Evolutionary conservation across 345 rosid genomes (phyloP).

Genomic region (Ricinus communis): DNA sequence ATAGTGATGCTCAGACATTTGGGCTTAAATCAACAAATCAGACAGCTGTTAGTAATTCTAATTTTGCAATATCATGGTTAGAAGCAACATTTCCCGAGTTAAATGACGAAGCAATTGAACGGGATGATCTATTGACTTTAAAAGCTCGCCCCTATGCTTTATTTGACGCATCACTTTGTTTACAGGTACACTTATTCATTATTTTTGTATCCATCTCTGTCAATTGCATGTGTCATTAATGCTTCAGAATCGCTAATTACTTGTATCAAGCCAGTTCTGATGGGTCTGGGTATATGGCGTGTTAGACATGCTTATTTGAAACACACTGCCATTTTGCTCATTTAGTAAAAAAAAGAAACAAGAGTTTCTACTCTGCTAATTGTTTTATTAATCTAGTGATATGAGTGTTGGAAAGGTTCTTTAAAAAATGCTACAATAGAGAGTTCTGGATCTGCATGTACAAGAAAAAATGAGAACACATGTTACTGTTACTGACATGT

Average conservation of each 20-base stretch:
- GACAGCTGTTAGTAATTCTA: slow-evolving; percentile 65
- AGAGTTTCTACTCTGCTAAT: background rate
- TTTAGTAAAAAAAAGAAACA: background rate
- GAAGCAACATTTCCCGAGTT: slow-evolving; percentile 90
- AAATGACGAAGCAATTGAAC: slow-evolving; percentile 48
- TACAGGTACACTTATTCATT: slow-evolving; percentile 59
- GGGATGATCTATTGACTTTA: slow-evolving; percentile 42
- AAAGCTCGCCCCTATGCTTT: slow-evolving; percentile 75
- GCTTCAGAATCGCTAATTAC: background rate
- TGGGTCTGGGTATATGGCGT: background rate
- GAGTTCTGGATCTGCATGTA: background rate
- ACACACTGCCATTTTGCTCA: background rate
- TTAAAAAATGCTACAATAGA: background rate
- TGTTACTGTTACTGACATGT: background rate
- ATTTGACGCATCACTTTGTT: slow-evolving; percentile 81
- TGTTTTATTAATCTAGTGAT: background rate
- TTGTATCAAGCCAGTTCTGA: background rate
- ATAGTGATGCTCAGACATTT: slow-evolving; percentile 72
- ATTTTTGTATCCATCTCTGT: background rate
- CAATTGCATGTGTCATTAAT: background rate
- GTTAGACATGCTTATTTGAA: background rate
- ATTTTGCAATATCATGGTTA: slow-evolving; percentile 84
- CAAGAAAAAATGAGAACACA: background rate
- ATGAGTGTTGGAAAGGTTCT: background rate
- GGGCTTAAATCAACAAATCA: slow-evolving; percentile 70